A percentile compares a stretch with the other conserved stretches of the same genome.
Conservation (phyloP, 2,329 filamentous ascomycete species). For the Tolypocladium tundrense region DNA sequence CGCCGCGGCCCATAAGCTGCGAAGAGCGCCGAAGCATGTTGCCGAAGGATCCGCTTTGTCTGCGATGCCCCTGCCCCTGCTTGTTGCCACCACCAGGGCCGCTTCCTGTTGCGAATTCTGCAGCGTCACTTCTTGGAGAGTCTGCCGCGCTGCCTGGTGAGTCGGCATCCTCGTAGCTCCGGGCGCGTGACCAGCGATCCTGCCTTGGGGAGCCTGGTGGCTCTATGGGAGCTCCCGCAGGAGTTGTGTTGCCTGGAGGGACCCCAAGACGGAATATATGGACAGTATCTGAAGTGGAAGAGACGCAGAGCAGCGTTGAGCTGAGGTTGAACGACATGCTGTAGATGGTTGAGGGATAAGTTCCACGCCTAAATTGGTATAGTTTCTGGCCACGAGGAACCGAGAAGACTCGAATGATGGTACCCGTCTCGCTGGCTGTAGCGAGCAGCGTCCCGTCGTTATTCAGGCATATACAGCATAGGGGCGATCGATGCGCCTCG, state of each 20-base stretch:
- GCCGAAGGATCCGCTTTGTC: constrained; percentile 68
- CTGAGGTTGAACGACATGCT: constrained; percentile 98
- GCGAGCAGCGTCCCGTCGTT: constrained; percentile 85
- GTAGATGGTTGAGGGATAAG: constrained; percentile 90
- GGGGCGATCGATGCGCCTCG: constrained; percentile 83
- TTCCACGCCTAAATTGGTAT: constrained; percentile 91
- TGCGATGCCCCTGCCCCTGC: constrained; percentile 23
- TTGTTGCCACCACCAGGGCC: constrained; percentile 15
- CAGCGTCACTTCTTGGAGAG: constrained; percentile 40
- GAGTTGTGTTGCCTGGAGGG: constrained; percentile 28
- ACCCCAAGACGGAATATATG: constrained; percentile 80
- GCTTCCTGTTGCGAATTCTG: constrained; percentile 22
- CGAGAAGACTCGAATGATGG: constrained; percentile 92
- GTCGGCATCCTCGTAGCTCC: constrained; percentile 37
- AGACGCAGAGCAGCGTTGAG: constrained; percentile 87
- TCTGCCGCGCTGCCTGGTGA: constrained; percentile 37
- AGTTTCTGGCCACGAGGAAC: constrained; percentile 86
- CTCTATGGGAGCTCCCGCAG: constrained; percentile 25
- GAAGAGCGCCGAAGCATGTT: constrained; percentile 91
- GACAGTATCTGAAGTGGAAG: constrained; percentile 90
- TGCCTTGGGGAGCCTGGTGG: constrained; percentile 29
- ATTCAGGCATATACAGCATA: constrained; percentile 86
- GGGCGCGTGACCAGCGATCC: constrained; percentile 43
- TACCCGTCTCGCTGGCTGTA: constrained; percentile 94
- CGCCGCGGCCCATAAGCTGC: constrained; percentile 80